phyloP scores from a whole-genome alignment of 495 filamentous ascomycete species.

The Neurospora hispaniola region DNA sequence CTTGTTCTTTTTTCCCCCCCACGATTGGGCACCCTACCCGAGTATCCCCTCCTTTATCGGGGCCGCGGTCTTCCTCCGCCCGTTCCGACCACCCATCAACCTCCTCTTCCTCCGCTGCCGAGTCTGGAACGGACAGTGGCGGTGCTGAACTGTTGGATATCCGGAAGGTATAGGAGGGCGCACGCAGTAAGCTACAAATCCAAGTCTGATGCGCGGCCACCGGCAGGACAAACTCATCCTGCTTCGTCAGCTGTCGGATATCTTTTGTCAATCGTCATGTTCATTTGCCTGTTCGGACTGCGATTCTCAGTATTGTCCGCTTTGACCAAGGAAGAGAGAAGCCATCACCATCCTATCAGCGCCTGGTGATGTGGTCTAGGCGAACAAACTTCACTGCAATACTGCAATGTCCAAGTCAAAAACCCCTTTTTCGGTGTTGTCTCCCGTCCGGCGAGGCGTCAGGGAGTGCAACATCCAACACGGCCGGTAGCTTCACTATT shows the following conservation, averaged over 20 bases:
- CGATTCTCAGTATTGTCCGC: not conserved
- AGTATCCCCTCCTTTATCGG: not conserved
- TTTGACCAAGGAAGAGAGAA: not conserved
- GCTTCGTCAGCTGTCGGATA: not conserved
- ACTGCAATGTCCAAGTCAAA: not conserved
- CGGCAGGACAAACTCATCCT: not conserved
- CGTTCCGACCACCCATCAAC: not conserved
- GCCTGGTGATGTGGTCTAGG: not conserved
- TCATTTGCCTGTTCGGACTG: not conserved
- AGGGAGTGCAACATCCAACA: not conserved
- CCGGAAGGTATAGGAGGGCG: not conserved
- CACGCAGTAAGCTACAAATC: not conserved
- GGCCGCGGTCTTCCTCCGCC: not conserved
- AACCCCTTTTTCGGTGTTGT: not conserved
- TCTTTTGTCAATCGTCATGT: not conserved
- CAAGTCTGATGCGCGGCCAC: not conserved
- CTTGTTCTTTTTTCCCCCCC: not conserved
- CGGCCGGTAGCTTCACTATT: not conserved
- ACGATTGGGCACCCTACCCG: not conserved
- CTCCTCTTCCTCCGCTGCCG: not conserved
- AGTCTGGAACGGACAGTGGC: not conserved
- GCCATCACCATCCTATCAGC: not conserved
- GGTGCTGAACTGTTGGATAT: not conserved
- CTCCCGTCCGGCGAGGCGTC: not conserved
- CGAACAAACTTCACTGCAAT: not conserved